Evolutionary conservation across 2,329 filamentous ascomycete species (phyloP).

Genomic region (Penicillium brevicompactum): DNA sequence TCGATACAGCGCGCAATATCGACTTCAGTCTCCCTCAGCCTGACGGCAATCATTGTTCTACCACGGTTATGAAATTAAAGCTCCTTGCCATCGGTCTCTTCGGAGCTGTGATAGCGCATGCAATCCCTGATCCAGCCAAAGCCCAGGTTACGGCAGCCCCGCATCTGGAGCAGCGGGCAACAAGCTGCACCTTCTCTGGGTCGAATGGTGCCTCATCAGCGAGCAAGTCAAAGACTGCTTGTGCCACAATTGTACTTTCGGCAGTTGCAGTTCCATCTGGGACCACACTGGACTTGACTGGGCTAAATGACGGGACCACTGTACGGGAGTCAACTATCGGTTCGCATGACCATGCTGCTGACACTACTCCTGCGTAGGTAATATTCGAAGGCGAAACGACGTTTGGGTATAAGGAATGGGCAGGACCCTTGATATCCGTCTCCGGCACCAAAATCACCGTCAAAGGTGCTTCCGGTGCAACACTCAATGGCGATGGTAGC

Average conservation of each 20-base stretch:
- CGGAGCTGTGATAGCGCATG: not conserved
- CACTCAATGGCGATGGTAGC: constrained; percentile 59
- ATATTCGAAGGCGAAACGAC: constrained; percentile 66
- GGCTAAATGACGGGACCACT: constrained; percentile 55
- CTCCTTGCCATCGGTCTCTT: not conserved
- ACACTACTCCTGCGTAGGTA: constrained; percentile 38
- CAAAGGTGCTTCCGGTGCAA: constrained; percentile 53
- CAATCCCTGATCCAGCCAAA: not conserved
- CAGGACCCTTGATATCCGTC: constrained; percentile 64
- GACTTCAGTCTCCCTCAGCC: too few species aligned
- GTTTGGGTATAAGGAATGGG: constrained; percentile 67
- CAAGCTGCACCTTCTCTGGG: constrained; percentile 56
- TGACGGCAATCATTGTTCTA: not conserved
- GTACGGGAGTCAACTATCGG: constrained; percentile 26
- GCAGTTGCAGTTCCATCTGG: constrained; percentile 61
- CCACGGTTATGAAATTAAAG: not conserved
- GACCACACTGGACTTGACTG: constrained; percentile 60
- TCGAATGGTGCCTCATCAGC: constrained; percentile 46
- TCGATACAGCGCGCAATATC: too few species aligned
- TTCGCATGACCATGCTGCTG: not conserved
- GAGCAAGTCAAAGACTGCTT: constrained; percentile 52
- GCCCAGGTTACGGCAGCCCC: constrained; percentile 7
- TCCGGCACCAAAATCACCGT: constrained; percentile 60
- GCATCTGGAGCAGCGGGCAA: constrained; percentile 26
- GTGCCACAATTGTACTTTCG: constrained; percentile 58